Percentiles rank a stretch among this genome's conserved stretches.
Conservation (phyloP, 805 yeast genomes). For the Candida silvatica region DNA sequence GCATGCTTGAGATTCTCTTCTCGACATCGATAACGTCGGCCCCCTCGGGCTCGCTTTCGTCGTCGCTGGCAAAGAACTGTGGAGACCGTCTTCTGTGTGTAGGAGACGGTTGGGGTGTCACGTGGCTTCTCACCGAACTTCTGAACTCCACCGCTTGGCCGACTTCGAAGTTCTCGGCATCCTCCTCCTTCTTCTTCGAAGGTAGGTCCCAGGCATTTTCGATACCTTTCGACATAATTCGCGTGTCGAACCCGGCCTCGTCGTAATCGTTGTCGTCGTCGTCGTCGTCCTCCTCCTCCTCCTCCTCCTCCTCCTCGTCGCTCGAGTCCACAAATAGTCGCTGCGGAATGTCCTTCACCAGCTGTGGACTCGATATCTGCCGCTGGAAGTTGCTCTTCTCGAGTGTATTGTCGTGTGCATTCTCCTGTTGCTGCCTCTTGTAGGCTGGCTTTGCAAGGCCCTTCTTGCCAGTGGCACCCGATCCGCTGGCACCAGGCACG, state of each 20-base stretch:
- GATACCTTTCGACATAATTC: too few relatives aligned
- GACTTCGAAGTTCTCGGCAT: constrained; percentile 9
- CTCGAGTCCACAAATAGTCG: constrained; percentile 22
- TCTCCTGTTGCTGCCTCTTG: too few relatives aligned
- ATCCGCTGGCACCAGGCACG: too few relatives aligned
- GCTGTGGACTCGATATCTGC: constrained; percentile 14
- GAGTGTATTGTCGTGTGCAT: background rate
- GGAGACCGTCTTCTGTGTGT: constrained; percentile 1
- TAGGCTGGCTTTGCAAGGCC: background rate
- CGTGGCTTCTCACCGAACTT: constrained; percentile 7
- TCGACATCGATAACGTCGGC: constrained; percentile 5
- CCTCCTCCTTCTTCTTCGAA: background rate
- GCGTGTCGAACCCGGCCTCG: too few relatives aligned
- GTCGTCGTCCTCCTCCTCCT: constrained; percentile 2
- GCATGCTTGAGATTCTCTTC: background rate
- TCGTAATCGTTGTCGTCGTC: constrained; percentile 3
- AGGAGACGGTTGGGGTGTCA: background rate
- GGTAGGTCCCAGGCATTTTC: background rate
- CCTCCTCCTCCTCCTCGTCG: constrained; percentile 19
- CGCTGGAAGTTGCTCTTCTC: constrained; percentile 8
- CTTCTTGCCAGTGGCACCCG: constrained; percentile 1
- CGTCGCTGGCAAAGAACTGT: background rate
- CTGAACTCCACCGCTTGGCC: constrained; percentile 20
- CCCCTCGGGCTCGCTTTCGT: constrained; percentile 1
- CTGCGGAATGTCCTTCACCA: constrained; percentile 9